Base-by-base conservation (phyloP, 371 early-diverging fungal species). In the Aphelidium insulamus region DNA sequence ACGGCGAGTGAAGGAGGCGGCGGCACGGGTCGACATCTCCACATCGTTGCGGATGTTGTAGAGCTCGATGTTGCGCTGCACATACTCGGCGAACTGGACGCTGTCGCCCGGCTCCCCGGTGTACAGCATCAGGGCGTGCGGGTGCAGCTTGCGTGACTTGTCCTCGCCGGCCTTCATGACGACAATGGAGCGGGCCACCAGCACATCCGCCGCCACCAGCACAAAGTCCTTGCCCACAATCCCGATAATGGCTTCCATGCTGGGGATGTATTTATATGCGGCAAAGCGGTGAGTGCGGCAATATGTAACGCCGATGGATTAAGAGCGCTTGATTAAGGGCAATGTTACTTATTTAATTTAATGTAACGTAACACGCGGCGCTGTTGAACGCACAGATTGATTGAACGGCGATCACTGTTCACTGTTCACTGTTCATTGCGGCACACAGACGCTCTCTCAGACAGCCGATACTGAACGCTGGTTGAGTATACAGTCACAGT, bases 81-180 rank as follows among this genome's bases (percentile, higher is more conserved):
- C 77, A 52, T 79, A 94, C 59, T 94, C 95, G 29, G 85, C 72
- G 62, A 91, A 94, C 47, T 82, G 74, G 28, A 77, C 74, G 3
- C 83, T 74, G 46, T 94, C 95, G 32, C 92, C 92, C n/a, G 84
- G 62, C 51, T 85, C 91, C 38, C 95, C 95, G 23, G 73, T 55
- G 41, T 69, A 86, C 24, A 80, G 50, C 70, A 95, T 59, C 10
- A 82, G 44, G 10, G 76, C 72, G 46, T 83, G 70, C 35, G 70
- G 48, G 56, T 72, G 80, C 36, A 95, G 64, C 19, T 59, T 55
- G 36, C 80, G 70, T 23, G 77, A 69, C 56, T 87, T 88, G 63
- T 87, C 82, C 48, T 82, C 80, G 26, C 69, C 73, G 38, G 63
- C 58, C 56, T 91, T 91, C 71, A 90, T 71, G 30, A 85, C 77